Conservation (phyloP, 352 stramenopile genomes). For the Phytophthora fragariaefolia region DNA sequence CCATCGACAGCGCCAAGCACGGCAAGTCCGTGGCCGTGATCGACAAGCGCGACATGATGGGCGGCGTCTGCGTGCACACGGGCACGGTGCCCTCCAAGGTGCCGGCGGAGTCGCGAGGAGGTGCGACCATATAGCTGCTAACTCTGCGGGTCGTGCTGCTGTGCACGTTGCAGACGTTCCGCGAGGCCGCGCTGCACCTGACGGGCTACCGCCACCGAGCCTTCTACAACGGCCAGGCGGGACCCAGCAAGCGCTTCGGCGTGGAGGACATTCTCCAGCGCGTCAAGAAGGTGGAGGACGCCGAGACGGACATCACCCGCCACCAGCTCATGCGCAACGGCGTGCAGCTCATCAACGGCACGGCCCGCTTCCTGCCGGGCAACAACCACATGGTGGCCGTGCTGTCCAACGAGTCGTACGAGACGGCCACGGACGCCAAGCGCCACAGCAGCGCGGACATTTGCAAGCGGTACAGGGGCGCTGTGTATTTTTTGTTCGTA, state of each 20-base stretch:
- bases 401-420: slow-evolving; percentile 86
- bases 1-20: slow-evolving; percentile 89
- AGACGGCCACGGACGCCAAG: slow-evolving; percentile 75
- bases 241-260: slow-evolving; percentile 71
- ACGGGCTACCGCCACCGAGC: slow-evolving; percentile 89
- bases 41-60: slow-evolving; percentile 90
- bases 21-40: slow-evolving; percentile 87
- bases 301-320: slow-evolving; percentile 87
- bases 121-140: not conserved
- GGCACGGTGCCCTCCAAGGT: slow-evolving; percentile 90
- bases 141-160: not conserved
- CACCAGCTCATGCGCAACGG: slow-evolving; percentile 85
- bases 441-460: slow-evolving; percentile 80
- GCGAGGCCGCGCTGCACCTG: slow-evolving; percentile 89
- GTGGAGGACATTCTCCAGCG: slow-evolving; percentile 87
- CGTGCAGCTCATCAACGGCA: slow-evolving; percentile 83
- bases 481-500: not conserved
- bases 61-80: slow-evolving; percentile 90
- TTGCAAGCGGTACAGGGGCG: slow-evolving; percentile 71
- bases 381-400: slow-evolving; percentile 84
- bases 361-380: slow-evolving; percentile 75
- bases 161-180: slow-evolving; percentile 79
- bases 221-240: slow-evolving; percentile 85
- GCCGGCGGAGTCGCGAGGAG: not conserved
- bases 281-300: slow-evolving; percentile 82